Conservation (phyloP, 352 stramenopile genomes). For the Aphanomyces astaci region DNA sequence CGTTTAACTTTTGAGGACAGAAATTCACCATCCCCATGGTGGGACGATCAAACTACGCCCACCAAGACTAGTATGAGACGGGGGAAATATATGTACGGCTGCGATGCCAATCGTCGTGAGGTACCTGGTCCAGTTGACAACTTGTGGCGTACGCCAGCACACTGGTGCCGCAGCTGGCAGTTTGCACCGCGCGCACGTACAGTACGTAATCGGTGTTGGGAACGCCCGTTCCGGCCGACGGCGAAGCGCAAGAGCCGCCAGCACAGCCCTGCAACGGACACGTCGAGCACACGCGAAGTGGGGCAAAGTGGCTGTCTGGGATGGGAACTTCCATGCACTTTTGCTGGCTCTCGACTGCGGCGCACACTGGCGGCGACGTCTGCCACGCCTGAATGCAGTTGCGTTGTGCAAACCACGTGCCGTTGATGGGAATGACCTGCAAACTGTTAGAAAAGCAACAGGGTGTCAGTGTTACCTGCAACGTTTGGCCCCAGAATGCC, state of each 20-base stretch:
- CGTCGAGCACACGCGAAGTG: slow-evolving; percentile 35
- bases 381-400: slow-evolving; percentile 54
- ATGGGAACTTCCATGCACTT: slow-evolving; percentile 70
- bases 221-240: slow-evolving; percentile 7
- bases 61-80: neutral
- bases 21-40: slow-evolving; percentile 83
- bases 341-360: slow-evolving; percentile 46
- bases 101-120: no score
- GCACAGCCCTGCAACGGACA: slow-evolving; percentile 39
- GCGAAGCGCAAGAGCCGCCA: slow-evolving; percentile 34
- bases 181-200: slow-evolving; percentile 49
- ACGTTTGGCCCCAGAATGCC: slow-evolving; percentile 36
- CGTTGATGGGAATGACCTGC: slow-evolving; percentile 53
- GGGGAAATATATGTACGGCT: no score
- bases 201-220: slow-evolving; percentile 60
- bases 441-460: neutral
- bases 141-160: slow-evolving; percentile 72
- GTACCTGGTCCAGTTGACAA: slow-evolving; percentile 69
- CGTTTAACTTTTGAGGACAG: slow-evolving; percentile 59
- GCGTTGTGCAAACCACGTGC: slow-evolving; percentile 54
- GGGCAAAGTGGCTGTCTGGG: slow-evolving; percentile 47
- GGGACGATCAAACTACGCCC: slow-evolving; percentile 28
- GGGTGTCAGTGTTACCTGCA: slow-evolving; percentile 26
- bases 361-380: slow-evolving; percentile 49
- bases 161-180: slow-evolving; percentile 39